Evolutionary conservation across 805 yeast genomes (phyloP).

Genomic region (Ogataea glucozyma): DNA sequence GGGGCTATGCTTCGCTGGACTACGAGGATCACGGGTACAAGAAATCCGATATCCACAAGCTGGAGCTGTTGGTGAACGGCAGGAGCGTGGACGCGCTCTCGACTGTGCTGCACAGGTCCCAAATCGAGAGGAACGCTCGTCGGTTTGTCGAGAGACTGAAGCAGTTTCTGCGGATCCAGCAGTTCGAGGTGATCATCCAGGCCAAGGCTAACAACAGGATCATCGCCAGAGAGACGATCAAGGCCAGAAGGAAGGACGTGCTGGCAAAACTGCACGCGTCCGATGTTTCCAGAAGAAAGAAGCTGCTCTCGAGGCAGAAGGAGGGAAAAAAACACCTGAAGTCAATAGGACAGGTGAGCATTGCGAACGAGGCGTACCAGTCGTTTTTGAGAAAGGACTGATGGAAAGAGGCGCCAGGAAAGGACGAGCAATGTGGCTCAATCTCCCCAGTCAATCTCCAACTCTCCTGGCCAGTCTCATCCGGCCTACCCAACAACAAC

Average conservation of each 20-base stretch:
- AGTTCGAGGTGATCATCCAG: conserved; percentile 90
- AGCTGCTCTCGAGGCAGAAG: conserved; percentile 82
- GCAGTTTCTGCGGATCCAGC: conserved; percentile 74
- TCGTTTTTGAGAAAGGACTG: conserved; percentile 60
- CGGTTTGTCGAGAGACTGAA: conserved; percentile 84
- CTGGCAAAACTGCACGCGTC: conserved; percentile 90
- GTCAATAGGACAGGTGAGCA: conserved; percentile 72
- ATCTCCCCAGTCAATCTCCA: no score
- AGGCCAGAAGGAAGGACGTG: conserved; percentile 94
- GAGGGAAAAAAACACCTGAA: conserved; percentile 90
- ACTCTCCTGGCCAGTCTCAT: no score
- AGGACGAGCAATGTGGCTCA: no score
- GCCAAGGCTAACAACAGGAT: conserved; percentile 80
- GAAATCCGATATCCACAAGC: conserved; percentile 76
- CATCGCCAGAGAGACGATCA: conserved; percentile 88
- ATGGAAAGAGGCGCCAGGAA: no score
- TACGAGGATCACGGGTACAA: conserved; percentile 91
- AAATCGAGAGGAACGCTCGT: conserved; percentile 69
- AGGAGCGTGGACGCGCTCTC: conserved; percentile 89
- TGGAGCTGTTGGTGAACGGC: conserved; percentile 89
- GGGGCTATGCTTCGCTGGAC: conserved; percentile 92
- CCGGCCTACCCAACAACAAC: no score
- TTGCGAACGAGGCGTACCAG: conserved; percentile 85
- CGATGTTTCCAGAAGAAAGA: conserved; percentile 87
- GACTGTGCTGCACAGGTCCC: conserved; percentile 82